Conservation (phyloP, 768 basidiomycete species). For the Tulasnella sp. region DNA sequence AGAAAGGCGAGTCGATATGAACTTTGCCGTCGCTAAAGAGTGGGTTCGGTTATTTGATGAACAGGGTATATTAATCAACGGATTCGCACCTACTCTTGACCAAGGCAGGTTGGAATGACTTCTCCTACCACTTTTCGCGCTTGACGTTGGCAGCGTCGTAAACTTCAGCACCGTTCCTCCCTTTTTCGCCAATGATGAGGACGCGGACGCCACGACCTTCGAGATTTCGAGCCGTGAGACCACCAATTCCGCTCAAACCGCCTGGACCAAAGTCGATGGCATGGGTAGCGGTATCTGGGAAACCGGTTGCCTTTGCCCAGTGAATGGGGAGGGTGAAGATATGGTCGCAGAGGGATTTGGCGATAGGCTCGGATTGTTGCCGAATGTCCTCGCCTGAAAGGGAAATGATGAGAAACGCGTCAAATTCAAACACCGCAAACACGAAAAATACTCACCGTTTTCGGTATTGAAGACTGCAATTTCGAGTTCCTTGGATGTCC, state of each 20-base stretch:
- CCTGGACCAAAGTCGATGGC: constrained; percentile 96
- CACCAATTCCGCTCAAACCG: constrained; percentile 86
- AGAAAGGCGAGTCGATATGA: constrained; percentile 93
- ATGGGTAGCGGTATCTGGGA: constrained; percentile 87
- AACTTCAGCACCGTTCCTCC: constrained; percentile 83
- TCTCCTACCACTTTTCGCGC: constrained; percentile 84
- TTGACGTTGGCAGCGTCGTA: constrained; percentile 58
- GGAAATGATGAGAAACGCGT: constrained; percentile 42
- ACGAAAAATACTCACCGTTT: constrained; percentile 58
- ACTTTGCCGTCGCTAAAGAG: constrained; percentile 74
- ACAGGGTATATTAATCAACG: not conserved
- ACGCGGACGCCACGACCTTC: constrained; percentile 91
- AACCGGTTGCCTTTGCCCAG: constrained; percentile 84
- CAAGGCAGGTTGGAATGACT: constrained; percentile 74
- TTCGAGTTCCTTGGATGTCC: constrained; percentile 48
- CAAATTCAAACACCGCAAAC: constrained; percentile 71
- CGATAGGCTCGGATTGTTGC: constrained; percentile 56
- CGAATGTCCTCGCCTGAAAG: constrained; percentile 77
- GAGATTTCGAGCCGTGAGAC: constrained; percentile 79
- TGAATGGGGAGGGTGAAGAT: constrained; percentile 89
- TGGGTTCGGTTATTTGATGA: constrained; percentile 16
- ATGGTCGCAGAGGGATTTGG: constrained; percentile 83
- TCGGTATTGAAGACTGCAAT: constrained; percentile 92
- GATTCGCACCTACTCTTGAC: constrained; percentile 74
- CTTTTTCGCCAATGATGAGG: constrained; percentile 83